Evolutionary conservation across 2,329 filamentous ascomycete genomes (phyloP).

Genomic region (Metarhizium anisopliae): DNA sequence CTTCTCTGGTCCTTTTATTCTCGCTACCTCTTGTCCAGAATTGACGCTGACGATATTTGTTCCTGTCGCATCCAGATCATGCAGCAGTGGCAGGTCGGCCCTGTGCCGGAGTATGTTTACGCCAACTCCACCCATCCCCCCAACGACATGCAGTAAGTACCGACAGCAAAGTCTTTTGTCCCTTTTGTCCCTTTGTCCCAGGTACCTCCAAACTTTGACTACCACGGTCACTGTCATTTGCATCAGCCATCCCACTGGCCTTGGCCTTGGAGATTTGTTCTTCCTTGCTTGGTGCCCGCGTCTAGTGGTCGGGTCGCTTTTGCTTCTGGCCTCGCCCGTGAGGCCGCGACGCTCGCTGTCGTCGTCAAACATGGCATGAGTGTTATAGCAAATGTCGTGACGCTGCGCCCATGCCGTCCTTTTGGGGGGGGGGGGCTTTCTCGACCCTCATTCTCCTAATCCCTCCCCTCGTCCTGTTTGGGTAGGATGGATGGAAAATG

Average conservation of each 20-base stretch:
- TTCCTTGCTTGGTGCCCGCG: neutral
- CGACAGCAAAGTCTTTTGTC: conserved; percentile 17
- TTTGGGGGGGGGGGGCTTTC: neutral
- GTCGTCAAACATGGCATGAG: neutral
- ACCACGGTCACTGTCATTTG: neutral
- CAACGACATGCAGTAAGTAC: conserved; percentile 52
- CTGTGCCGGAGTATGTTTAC: conserved; percentile 51
- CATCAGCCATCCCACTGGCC: neutral
- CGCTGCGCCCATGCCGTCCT: neutral
- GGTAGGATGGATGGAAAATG: neutral
- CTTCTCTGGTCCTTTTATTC: conserved; percentile 3
- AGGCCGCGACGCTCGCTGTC: neutral
- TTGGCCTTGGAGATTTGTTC: neutral
- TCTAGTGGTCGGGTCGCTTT: neutral
- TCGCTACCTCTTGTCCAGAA: conserved; percentile 8
- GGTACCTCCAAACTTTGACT: conserved; percentile 14
- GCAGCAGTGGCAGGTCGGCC: conserved; percentile 54
- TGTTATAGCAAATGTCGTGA: neutral
- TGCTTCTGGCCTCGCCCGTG: neutral
- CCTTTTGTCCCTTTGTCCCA: conserved; percentile 15
- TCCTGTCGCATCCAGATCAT: conserved; percentile 35
- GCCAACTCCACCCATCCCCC: conserved; percentile 43
- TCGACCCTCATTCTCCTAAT: too few relatives aligned
- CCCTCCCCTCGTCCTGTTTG: neutral
- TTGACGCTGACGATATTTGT: conserved; percentile 16